phyloP scores from a whole-genome alignment of 2,329 filamentous ascomycete genomes.

The Cladosporium sp. region DNA sequence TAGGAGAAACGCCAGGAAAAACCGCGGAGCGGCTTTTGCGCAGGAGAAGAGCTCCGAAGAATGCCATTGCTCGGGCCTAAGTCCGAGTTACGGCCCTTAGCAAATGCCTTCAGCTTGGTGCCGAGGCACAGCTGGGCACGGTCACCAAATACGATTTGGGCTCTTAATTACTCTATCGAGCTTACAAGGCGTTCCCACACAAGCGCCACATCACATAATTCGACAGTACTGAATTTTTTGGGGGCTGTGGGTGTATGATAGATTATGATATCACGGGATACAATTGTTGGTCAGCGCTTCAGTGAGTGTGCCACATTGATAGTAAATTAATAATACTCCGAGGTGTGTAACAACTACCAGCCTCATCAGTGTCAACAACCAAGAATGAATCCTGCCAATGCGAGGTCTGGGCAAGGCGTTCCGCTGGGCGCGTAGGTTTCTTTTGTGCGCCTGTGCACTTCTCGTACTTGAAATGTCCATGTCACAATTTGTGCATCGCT shows the following conservation, averaged over 20 bases:
- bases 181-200: background rate
- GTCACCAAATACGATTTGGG: background rate
- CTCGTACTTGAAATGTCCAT: background rate
- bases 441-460: background rate
- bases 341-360: background rate
- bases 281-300: background rate
- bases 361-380: background rate
- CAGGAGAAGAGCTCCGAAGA: background rate
- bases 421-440: background rate
- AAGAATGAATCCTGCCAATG: background rate
- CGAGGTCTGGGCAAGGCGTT: background rate
- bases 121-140: background rate
- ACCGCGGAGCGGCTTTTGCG: constrained; percentile 11
- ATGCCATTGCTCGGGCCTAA: background rate
- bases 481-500: background rate
- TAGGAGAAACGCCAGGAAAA: constrained; percentile 1
- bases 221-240: constrained; percentile 11
- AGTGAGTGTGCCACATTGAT: background rate
- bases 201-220: background rate
- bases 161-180: constrained; percentile 1
- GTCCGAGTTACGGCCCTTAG: constrained; percentile 1
- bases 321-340: background rate
- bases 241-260: constrained; percentile 4
- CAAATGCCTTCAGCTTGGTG: background rate
- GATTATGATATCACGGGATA: constrained; percentile 7